Evolutionary conservation across 2,329 filamentous ascomycete genomes (phyloP).

Genomic region (Scleromitrula shiraiana): DNA sequence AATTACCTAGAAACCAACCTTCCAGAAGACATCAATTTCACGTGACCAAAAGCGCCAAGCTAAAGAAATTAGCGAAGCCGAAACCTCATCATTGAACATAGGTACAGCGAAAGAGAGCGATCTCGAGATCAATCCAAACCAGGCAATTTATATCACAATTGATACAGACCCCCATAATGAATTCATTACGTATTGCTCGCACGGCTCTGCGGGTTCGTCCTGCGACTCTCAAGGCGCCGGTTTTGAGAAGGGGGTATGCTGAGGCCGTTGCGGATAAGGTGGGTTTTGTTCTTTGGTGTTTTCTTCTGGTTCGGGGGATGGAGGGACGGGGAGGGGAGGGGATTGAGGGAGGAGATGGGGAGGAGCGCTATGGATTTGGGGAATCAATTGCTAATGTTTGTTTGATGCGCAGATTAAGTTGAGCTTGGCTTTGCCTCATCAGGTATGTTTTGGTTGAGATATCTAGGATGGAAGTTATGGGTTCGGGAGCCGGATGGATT

Average conservation of each 20-base stretch:
- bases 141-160: constrained; percentile 33
- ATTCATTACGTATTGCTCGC: constrained; percentile 87
- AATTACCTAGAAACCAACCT: neutral
- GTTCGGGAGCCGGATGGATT: neutral
- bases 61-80: constrained; percentile 3
- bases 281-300: constrained; percentile 26
- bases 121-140: constrained; percentile 15
- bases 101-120: constrained; percentile 22
- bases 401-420: constrained; percentile 68
- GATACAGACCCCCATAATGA: constrained; percentile 58
- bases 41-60: neutral
- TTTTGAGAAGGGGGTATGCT: constrained; percentile 86
- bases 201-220: constrained; percentile 79
- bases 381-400: constrained; percentile 23
- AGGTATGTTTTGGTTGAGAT: constrained; percentile 58
- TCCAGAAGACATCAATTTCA: neutral
- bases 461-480: neutral
- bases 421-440: constrained; percentile 93
- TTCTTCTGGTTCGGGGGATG: neutral
- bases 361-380: no score
- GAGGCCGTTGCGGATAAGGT: constrained; percentile 79
- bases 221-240: constrained; percentile 63
- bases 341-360: no score
- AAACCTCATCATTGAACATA: neutral
- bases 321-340: no score